These are phyloP conservation scores for Stylonectria norvegica DNA, from an alignment of 2,329 filamentous ascomycete genomes.

Conservation along the genomic window DNA sequence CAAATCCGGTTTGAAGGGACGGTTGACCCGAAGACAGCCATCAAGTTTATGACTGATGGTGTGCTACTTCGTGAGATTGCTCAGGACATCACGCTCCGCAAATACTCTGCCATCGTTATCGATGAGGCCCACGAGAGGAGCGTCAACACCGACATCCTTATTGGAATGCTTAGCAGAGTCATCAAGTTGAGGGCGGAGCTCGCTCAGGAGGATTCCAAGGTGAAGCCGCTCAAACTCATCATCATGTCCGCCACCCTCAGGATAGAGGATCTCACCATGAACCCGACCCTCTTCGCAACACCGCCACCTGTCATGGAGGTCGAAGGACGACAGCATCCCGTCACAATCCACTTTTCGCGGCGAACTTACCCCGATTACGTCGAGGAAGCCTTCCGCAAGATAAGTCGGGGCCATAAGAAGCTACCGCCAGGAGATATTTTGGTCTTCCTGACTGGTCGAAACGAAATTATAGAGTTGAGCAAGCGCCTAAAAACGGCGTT, in stretches of 20 bases:
- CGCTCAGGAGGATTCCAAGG: slow-evolving; percentile 64
- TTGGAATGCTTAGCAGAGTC: slow-evolving; percentile 92
- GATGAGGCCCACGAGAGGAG: slow-evolving; percentile 97
- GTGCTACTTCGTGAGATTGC: slow-evolving; percentile 88
- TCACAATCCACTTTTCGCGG: slow-evolving; percentile 84
- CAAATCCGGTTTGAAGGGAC: slow-evolving; percentile 94
- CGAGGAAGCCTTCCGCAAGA: slow-evolving; percentile 84
- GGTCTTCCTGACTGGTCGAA: slow-evolving; percentile 90
- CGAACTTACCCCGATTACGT: slow-evolving; percentile 83
- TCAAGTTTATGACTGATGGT: slow-evolving; percentile 99
- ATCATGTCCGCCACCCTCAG: slow-evolving; percentile 97
- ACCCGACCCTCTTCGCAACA: slow-evolving; percentile 71
- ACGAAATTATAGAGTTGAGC: slow-evolving; percentile 82
- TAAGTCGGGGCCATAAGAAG: slow-evolving; percentile 82
- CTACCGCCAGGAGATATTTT: slow-evolving; percentile 87
- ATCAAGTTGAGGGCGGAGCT: slow-evolving; percentile 78
- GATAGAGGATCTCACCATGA: slow-evolving; percentile 86
- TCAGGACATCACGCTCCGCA: slow-evolving; percentile 80
- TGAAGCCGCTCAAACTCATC: slow-evolving; percentile 82
- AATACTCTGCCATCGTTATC: slow-evolving; percentile 91
- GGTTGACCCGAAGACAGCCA: slow-evolving; percentile 72
- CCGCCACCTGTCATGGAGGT: slow-evolving; percentile 83
- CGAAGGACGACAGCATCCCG: slow-evolving; percentile 87
- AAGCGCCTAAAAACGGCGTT: slow-evolving; percentile 71
- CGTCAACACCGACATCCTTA: slow-evolving; percentile 96